phyloP scores from a whole-genome alignment of 2,329 filamentous ascomycete species.

The Xylaria polymorpha region DNA sequence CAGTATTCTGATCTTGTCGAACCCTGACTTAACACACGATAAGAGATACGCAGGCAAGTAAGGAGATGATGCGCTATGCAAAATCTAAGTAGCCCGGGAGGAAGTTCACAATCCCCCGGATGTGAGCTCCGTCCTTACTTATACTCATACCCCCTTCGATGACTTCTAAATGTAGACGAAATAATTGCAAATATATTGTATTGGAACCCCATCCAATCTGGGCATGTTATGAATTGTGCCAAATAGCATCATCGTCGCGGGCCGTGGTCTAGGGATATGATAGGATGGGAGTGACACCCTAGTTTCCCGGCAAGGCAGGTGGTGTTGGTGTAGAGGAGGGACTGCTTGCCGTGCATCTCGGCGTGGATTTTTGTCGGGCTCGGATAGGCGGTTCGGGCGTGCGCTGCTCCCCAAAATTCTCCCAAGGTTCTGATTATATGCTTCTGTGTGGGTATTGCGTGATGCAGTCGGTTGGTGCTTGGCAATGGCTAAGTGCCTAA shows the following conservation, averaged over 20 bases:
- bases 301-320: slow-evolving; percentile 39
- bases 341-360: slow-evolving; percentile 23
- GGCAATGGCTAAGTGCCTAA: slow-evolving; percentile 19
- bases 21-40: not conserved
- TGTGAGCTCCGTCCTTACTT: slow-evolving; percentile 10
- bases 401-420: slow-evolving; percentile 12
- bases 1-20: not conserved
- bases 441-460: slow-evolving; percentile 36
- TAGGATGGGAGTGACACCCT: slow-evolving; percentile 22
- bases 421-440: slow-evolving; percentile 27
- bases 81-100: not conserved
- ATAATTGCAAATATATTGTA: slow-evolving; percentile 28
- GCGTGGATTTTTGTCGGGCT: slow-evolving; percentile 20
- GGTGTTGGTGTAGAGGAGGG: slow-evolving; percentile 21
- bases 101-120: not conserved
- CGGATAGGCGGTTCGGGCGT: slow-evolving; percentile 29
- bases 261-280: slow-evolving; percentile 22
- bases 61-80: not conserved
- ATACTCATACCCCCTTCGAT: slow-evolving; percentile 12
- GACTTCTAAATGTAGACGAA: not conserved
- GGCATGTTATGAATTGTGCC: slow-evolving; percentile 24
- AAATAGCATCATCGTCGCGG: slow-evolving; percentile 37
- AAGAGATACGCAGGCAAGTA: not conserved
- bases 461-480: slow-evolving; percentile 31
- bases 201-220: slow-evolving; percentile 11